A percentile compares a stretch with the other conserved stretches of the same genome.
phyloP scores from a whole-genome alignment of 2,329 filamentous ascomycete species.

The Xylaria sp. region DNA sequence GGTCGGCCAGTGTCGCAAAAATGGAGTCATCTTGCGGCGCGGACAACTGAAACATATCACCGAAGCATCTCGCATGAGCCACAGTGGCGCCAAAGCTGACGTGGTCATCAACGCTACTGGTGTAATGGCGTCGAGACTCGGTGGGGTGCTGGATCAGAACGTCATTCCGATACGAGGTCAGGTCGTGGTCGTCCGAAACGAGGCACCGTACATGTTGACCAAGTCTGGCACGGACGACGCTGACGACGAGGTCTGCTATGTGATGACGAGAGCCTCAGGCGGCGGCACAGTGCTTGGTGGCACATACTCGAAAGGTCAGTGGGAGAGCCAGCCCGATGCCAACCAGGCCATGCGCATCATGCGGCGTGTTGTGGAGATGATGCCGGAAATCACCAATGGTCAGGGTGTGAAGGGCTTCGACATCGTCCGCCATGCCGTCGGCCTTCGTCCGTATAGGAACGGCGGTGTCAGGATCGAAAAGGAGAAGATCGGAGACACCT shows the following conservation, averaged over 20 bases:
- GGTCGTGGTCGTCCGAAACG: conserved; percentile 84
- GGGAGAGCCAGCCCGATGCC: conserved; percentile 81
- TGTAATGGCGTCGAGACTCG: conserved; percentile 76
- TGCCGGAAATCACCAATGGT: conserved; percentile 71
- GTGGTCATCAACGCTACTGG: conserved; percentile 89
- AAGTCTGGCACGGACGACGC: conserved; percentile 79
- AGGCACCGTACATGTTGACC: conserved; percentile 74
- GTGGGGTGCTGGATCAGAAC: conserved; percentile 79
- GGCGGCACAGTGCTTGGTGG: conserved; percentile 90
- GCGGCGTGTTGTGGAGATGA: conserved; percentile 74
- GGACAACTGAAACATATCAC: conserved; percentile 74
- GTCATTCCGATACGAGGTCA: conserved; percentile 85
- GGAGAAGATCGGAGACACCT: conserved; percentile 70
- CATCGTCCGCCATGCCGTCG: conserved; percentile 83
- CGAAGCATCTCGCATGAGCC: conserved; percentile 72
- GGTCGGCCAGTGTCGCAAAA: conserved; percentile 78
- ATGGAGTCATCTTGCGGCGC: conserved; percentile 75
- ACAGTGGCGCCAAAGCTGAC: conserved; percentile 67
- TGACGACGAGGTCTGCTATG: conserved; percentile 77
- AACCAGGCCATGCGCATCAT: conserved; percentile 86
- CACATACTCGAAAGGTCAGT: conserved; percentile 80
- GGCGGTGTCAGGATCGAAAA: conserved; percentile 80
- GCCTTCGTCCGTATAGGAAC: conserved; percentile 78
- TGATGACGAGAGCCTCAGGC: conserved; percentile 82
- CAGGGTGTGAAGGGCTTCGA: conserved; percentile 78